Base-by-base conservation (phyloP, 345 rosid genomes). In the Toxicodendron radicans region DNA sequence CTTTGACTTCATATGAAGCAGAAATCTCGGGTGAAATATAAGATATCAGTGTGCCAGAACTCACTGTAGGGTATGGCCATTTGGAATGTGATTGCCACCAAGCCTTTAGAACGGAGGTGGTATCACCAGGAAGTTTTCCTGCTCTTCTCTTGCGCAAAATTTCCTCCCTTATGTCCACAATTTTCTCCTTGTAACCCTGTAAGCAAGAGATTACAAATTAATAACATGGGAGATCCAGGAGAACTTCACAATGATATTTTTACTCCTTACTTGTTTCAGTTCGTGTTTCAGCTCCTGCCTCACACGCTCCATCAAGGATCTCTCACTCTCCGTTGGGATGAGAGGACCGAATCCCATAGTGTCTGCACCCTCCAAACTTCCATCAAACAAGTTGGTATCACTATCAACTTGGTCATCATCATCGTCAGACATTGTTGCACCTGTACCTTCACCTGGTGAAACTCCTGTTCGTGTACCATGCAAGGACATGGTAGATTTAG, bases 1-100 rank as follows among this genome's bases (percentile, higher is more conserved):
- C 18, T 18, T 51, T 51, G 3, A 48, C 3, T 51, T 16, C 16
- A 3, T 18, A 51, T 51, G 17, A 51, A 51, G 16, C n/a, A 51
- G n/a, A 51, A 51, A 13, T 51, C 18, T 6, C 4, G n/a, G n/a
- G 4, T 8, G 6, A 13, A 45, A 64, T 45, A 5, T 5, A 2
- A 57, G 56, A 10, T 13, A 58, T 43, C 30, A 27, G 21, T 18
- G 49, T 20, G 66, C 45, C 64, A 60, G 75, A 74, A 76, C 93
- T 80, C 77, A 96, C 99, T n/a, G 98, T 96, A 58, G 99, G 99
- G 73, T 95, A 91, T 51, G 99, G 99, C 99, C 98, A 95, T 80
- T 95, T 95, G 9, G 95, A 81, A 81, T 95, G 99, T 43, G 97
- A 78, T 75, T 90, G 99, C 99, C 99, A 95, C 99, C 99, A 93